Percentiles rank a stretch among this genome's conserved stretches.
Evolutionary conservation across 805 yeast genomes (phyloP).

Genomic region (Ogataea henricii): DNA sequence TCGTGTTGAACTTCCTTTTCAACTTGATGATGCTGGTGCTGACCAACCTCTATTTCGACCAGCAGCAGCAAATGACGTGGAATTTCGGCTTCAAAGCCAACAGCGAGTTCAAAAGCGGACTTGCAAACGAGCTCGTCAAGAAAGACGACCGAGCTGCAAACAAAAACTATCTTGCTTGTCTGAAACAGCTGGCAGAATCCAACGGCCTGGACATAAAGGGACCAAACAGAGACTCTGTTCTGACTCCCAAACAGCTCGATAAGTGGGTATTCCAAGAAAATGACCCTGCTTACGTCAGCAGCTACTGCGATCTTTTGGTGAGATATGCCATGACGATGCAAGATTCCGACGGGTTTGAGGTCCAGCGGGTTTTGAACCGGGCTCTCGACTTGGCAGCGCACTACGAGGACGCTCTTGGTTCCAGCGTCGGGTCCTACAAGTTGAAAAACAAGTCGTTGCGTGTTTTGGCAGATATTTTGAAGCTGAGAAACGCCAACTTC

Average conservation of each 20-base stretch:
- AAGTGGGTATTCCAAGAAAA: conserved; percentile 32
- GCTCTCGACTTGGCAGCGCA: conserved; percentile 35
- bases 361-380: conserved; percentile 28
- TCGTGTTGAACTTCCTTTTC: conserved; percentile 40
- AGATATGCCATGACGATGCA: conserved; percentile 41
- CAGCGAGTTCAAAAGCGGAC: conserved; percentile 37
- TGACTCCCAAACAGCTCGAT: conserved; percentile 26
- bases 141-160: conserved; percentile 38
- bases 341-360: conserved; percentile 26
- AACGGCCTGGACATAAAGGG: conserved; percentile 22
- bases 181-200: conserved; percentile 36
- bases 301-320: conserved; percentile 40
- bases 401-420: conserved; percentile 27
- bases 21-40: conserved; percentile 37
- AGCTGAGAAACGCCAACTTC: conserved; percentile 20
- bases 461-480: conserved; percentile 37
- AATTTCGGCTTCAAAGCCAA: conserved; percentile 32
- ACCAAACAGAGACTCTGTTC: conserved; percentile 8
- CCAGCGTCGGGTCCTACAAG: conserved; percentile 28
- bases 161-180: conserved; percentile 32
- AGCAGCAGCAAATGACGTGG: conserved; percentile 30
- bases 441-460: conserved; percentile 38
- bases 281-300: conserved; percentile 35
- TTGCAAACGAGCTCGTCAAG: conserved; percentile 40
- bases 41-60: conserved; percentile 32